These are phyloP conservation scores for Tulasnella sp. DNA, from an alignment of 768 basidiomycete species.

Conservation along the genomic window DNA sequence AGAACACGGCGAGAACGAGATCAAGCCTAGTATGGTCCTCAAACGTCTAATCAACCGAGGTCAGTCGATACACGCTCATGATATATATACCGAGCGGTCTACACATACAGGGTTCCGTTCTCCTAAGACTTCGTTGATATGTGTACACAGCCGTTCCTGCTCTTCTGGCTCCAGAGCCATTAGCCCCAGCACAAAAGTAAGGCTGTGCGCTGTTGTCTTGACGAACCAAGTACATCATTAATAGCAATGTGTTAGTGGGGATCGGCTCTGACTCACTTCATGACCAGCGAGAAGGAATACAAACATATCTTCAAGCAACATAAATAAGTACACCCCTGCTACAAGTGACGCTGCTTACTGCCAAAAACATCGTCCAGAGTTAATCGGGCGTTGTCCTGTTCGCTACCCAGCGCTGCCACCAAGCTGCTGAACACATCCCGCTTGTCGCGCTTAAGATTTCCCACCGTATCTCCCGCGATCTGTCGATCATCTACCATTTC, in stretches of 20 bases:
- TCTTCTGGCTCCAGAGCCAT: constrained; percentile 5
- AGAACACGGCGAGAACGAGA: neutral
- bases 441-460: constrained; percentile 2
- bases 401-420: neutral
- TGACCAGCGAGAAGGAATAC: constrained; percentile 9
- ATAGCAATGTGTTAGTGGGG: neutral
- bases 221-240: neutral
- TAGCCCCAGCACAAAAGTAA: constrained; percentile 2
- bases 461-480: neutral
- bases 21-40: constrained; percentile 6
- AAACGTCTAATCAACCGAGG: neutral
- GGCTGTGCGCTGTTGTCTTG: constrained; percentile 13
- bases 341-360: neutral
- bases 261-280: neutral
- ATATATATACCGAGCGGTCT: too few relatives aligned
- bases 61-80: neutral
- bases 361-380: constrained; percentile 1
- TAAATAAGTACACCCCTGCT: neutral
- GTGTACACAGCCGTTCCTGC: constrained; percentile 8
- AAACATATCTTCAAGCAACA: neutral
- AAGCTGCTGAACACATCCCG: too few relatives aligned
- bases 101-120: neutral
- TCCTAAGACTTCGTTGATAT: neutral
- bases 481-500: constrained; percentile 9
- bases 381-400: neutral